phyloP scores from a whole-genome alignment of 1,284 basidiomycete species.

The Tilletia horrida region DNA sequence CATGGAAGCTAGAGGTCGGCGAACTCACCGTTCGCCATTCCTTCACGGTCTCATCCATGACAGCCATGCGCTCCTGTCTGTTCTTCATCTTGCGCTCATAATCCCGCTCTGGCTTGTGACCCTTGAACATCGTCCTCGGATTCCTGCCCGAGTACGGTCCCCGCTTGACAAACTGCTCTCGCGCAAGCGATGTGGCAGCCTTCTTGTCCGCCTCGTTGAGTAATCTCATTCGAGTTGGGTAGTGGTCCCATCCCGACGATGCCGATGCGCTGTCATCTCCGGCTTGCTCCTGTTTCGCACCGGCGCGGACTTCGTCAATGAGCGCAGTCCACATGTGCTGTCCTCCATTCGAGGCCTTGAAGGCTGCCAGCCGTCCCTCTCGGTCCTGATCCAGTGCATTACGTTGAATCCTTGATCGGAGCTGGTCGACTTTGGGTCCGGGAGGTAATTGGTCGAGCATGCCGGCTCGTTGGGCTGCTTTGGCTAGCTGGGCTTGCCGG shows the following conservation, averaged over 20 bases:
- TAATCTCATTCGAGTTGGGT: neutral
- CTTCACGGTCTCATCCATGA: slow-evolving; percentile 8
- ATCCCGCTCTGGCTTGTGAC: slow-evolving; percentile 12
- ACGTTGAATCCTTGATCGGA: neutral
- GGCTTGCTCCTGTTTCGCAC: neutral
- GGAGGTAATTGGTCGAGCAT: slow-evolving; percentile 4
- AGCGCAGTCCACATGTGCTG: neutral
- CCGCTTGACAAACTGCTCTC: neutral
- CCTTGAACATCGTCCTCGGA: slow-evolving; percentile 13
- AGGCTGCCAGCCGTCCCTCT: neutral
- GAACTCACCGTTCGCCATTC: slow-evolving; percentile 11
- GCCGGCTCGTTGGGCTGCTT: slow-evolving; percentile 10
- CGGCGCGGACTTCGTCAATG: neutral
- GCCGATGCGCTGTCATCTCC: neutral
- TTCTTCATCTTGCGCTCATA: slow-evolving; percentile 1
- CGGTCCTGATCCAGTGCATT: neutral
- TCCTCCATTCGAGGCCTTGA: slow-evolving; percentile 1
- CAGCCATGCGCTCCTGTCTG: slow-evolving; percentile 10
- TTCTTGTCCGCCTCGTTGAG: neutral
- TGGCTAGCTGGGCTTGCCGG: slow-evolving; percentile 14
- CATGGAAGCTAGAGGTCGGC: neutral
- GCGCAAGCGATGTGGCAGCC: neutral
- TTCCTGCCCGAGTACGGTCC: slow-evolving; percentile 9
- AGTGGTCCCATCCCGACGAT: neutral
- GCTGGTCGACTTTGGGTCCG: slow-evolving; percentile 1